Percentiles rank a stretch among this genome's conserved stretches.
phyloP scores from a whole-genome alignment of 2,329 filamentous ascomycete species.

The Penicillium sp. region DNA sequence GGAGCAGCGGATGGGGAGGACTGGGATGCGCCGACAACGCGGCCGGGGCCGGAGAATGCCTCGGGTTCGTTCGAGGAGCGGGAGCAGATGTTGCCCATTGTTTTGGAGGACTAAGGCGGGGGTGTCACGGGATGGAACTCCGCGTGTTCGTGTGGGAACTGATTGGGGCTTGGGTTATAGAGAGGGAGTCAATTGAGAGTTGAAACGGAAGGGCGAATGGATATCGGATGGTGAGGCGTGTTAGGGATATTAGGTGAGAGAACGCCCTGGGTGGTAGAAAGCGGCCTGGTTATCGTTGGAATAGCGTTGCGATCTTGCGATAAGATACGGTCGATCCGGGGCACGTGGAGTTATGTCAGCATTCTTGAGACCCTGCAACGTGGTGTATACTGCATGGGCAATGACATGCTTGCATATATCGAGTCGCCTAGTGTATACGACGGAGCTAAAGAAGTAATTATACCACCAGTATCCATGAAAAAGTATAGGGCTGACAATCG shows the following conservation, averaged over 20 bases:
- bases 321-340: constrained; percentile 8
- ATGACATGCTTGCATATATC: neutral
- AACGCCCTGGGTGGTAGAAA: neutral
- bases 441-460: neutral
- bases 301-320: constrained; percentile 4
- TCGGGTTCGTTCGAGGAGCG: constrained; percentile 61
- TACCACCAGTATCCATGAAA: neutral
- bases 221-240: neutral
- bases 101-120: constrained; percentile 6
- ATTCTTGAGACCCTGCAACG: neutral
- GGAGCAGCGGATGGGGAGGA: constrained; percentile 46
- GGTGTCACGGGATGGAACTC: neutral
- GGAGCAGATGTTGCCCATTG: constrained; percentile 86
- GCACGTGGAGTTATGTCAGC: constrained; percentile 9
- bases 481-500: neutral
- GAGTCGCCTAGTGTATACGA: neutral
- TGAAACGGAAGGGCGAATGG: too few species aligned
- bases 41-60: constrained; percentile 70
- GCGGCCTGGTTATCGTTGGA: neutral
- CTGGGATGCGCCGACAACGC: constrained; percentile 61
- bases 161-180: neutral
- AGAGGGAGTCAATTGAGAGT: neutral
- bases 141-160: too few species aligned
- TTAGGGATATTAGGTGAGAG: neutral
- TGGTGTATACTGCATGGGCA: neutral